Evolutionary conservation across 2,329 filamentous ascomycete species (phyloP).

Genomic region (Pseudocercospora pini-densiflorae): DNA sequence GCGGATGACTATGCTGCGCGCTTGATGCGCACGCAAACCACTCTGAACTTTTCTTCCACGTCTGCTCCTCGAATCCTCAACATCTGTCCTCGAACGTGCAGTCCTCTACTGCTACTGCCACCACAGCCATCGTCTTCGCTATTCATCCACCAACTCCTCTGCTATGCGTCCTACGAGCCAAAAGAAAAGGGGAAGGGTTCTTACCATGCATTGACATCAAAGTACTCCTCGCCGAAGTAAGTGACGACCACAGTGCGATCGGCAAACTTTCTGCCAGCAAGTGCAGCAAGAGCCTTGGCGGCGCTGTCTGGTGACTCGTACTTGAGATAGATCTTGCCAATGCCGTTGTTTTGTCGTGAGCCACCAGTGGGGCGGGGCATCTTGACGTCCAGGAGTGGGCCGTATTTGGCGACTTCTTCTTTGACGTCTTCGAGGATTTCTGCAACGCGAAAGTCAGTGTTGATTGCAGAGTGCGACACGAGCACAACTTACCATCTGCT

Average conservation of each 20-base stretch:
- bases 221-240: constrained; percentile 98
- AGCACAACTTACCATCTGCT: constrained; percentile 74
- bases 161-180: constrained; percentile 6
- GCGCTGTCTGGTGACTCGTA: constrained; percentile 79
- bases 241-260: constrained; percentile 96
- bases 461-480: background rate
- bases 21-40: background rate
- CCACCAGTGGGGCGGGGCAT: constrained; percentile 85
- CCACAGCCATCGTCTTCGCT: background rate
- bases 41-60: background rate
- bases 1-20: background rate
- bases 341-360: constrained; percentile 80
- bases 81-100: background rate
- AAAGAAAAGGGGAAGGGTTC: background rate
- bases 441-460: constrained; percentile 45
- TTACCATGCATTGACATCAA: constrained; percentile 89
- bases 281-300: constrained; percentile 81
- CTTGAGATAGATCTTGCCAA: constrained; percentile 98
- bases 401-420: constrained; percentile 93
- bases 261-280: constrained; percentile 94
- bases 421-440: constrained; percentile 96
- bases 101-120: background rate
- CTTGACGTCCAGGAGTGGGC: constrained; percentile 84
- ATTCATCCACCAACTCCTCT: background rate
- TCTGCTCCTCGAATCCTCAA: background rate